phyloP scores from a whole-genome alignment of 345 rosid species.

The Lagerstroemia speciosa region DNA sequence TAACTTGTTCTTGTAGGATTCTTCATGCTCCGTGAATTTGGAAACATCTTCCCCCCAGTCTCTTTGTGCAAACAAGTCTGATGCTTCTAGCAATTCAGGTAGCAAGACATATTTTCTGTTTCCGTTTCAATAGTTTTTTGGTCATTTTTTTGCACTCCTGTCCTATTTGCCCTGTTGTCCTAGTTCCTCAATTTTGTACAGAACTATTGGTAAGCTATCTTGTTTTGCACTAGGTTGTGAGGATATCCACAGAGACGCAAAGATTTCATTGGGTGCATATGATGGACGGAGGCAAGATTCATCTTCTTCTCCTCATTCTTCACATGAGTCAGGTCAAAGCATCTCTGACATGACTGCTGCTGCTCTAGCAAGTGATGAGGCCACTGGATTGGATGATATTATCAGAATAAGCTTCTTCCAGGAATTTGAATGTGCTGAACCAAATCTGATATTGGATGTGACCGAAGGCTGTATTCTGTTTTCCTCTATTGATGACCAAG shows the following conservation, averaged over 20 bases:
- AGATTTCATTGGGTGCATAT: background rate
- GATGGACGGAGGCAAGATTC: slow-evolving; percentile 2
- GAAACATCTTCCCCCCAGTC: background rate
- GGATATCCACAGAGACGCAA: background rate
- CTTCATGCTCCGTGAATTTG: background rate
- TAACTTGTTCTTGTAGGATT: slow-evolving; percentile 3
- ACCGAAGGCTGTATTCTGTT: slow-evolving; percentile 9
- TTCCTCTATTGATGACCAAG: slow-evolving; percentile 10
- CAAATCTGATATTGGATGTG: slow-evolving; percentile 13
- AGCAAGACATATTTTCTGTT: background rate
- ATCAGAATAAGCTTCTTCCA: slow-evolving; percentile 8
- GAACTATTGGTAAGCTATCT: background rate
- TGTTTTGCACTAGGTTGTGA: background rate
- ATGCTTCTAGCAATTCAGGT: slow-evolving; percentile 7
- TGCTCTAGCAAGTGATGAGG: slow-evolving; percentile 4
- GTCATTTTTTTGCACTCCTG: background rate
- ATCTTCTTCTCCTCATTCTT: slow-evolving; percentile 4
- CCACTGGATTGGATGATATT: slow-evolving; percentile 13
- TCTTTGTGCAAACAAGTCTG: background rate
- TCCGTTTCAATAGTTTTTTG: background rate
- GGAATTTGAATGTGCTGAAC: slow-evolving; percentile 14
- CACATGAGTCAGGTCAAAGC: slow-evolving; percentile 7
- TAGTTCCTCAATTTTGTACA: background rate
- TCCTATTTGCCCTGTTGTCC: too few relatives aligned
- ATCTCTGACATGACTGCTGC: slow-evolving; percentile 8